phyloP scores from a whole-genome alignment of 2,329 filamentous ascomycete species.

The Coleophoma cylindrospora region DNA sequence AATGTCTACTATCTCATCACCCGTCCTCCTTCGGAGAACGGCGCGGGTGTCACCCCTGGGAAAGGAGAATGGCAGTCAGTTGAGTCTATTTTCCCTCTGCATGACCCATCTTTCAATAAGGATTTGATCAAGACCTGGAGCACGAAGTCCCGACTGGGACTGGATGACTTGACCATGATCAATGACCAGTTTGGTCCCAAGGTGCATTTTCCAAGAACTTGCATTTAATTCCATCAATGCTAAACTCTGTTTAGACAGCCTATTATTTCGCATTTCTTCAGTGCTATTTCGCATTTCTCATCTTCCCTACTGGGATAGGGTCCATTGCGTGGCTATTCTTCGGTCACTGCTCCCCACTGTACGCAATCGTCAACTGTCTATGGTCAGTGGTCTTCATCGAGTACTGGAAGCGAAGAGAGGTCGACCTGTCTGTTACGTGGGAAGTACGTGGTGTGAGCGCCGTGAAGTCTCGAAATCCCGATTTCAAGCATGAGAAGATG shows the following conservation, averaged over 20 bases:
- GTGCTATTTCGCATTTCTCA: constrained; percentile 66
- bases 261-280: constrained; percentile 85
- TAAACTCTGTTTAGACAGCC: constrained; percentile 44
- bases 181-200: constrained; percentile 59
- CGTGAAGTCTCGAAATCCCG: constrained; percentile 59
- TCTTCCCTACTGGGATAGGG: constrained; percentile 65
- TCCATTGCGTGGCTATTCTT: constrained; percentile 64
- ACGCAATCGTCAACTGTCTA: constrained; percentile 60
- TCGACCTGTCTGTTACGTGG: constrained; percentile 69
- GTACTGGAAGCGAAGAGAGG: constrained; percentile 74
- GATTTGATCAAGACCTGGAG: constrained; percentile 52
- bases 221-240: too few relatives aligned
- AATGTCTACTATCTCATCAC: constrained; percentile 65
- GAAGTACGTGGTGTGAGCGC: constrained; percentile 62
- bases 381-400: constrained; percentile 74
- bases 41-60: constrained; percentile 56
- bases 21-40: constrained; percentile 51
- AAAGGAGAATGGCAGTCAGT: constrained; percentile 56
- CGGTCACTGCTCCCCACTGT: constrained; percentile 65
- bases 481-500: constrained; percentile 60
- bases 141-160: constrained; percentile 42
- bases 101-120: constrained; percentile 52
- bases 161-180: constrained; percentile 51
- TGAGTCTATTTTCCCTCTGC: constrained; percentile 56
- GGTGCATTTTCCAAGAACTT: constrained; percentile 16